These are phyloP conservation scores for Pseudozyma hubeiensis DNA, from an alignment of 1,284 basidiomycete species.

Conservation along the genomic window DNA sequence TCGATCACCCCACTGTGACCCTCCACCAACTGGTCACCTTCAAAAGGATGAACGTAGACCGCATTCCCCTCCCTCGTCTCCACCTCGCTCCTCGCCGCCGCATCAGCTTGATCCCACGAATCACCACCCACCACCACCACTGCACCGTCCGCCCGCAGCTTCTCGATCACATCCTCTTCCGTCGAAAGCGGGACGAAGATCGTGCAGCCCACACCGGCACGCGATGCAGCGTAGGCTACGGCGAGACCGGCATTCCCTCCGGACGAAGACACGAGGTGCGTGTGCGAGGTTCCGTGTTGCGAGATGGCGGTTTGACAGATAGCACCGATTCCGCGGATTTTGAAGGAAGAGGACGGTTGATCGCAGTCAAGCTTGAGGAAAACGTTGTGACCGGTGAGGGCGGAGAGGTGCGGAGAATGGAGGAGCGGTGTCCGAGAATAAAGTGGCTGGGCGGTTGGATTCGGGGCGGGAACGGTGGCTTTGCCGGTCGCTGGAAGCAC, in stretches of 20 bases:
- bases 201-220: conserved; percentile 54
- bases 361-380: conserved; percentile 66
- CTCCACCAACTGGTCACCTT: conserved; percentile 53
- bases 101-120: conserved; percentile 45
- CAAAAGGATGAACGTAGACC: conserved; percentile 65
- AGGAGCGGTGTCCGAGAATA: conserved; percentile 26
- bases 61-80: conserved; percentile 7
- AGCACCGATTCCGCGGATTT: conserved; percentile 61
- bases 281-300: background rate
- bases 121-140: conserved; percentile 32
- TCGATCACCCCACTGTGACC: conserved; percentile 59
- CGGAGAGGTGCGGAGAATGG: conserved; percentile 18
- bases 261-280: conserved; percentile 59
- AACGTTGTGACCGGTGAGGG: conserved; percentile 42
- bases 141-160: conserved; percentile 49
- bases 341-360: conserved; percentile 66
- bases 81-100: conserved; percentile 33
- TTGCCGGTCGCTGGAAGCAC: conserved; percentile 1
- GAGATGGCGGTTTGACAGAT: conserved; percentile 22
- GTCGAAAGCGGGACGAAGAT: conserved; percentile 58
- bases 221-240: conserved; percentile 53
- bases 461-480: background rate
- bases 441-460: background rate
- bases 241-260: conserved; percentile 69
- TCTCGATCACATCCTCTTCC: conserved; percentile 40